phyloP scores from a whole-genome alignment of 495 filamentous ascomycete species.

The Aspergillus sparsus region DNA sequence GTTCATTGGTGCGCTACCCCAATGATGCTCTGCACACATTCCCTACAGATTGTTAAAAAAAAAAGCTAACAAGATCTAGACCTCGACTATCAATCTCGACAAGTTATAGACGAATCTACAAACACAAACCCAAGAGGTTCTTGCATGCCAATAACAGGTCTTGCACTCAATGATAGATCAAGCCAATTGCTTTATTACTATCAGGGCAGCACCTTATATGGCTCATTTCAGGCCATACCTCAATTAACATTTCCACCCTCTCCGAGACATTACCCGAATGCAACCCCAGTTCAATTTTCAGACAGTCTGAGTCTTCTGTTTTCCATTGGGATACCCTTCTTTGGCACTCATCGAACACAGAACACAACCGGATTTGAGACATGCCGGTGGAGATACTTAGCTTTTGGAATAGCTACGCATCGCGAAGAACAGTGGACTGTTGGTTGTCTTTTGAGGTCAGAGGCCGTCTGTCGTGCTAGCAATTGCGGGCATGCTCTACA shows the following conservation, averaged over 20 bases:
- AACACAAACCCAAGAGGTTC: not conserved
- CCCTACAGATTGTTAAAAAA: not conserved
- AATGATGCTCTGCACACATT: not conserved
- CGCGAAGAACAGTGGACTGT: slow-evolving; percentile 43
- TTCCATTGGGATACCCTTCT: slow-evolving; percentile 47
- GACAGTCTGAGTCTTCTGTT: slow-evolving; percentile 35
- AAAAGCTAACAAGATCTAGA: slow-evolving; percentile 19
- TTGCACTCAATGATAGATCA: slow-evolving; percentile 42
- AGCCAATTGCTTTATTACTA: slow-evolving; percentile 41
- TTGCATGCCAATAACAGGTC: slow-evolving; percentile 30
- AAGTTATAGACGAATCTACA: slow-evolving; percentile 13
- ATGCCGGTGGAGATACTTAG: slow-evolving; percentile 47
- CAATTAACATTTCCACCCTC: slow-evolving; percentile 10
- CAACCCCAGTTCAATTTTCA: slow-evolving; percentile 32
- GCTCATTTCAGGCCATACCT: slow-evolving; percentile 32
- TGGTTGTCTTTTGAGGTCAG: slow-evolving; percentile 42
- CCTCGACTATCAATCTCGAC: slow-evolving; percentile 21
- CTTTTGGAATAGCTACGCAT: slow-evolving; percentile 44
- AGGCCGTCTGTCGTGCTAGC: slow-evolving; percentile 23
- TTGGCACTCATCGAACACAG: slow-evolving; percentile 33
- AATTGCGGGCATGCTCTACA: slow-evolving; percentile 43
- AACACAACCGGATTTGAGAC: slow-evolving; percentile 10
- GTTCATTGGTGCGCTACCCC: slow-evolving; percentile 22
- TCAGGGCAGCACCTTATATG: slow-evolving; percentile 32
- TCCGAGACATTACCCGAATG: slow-evolving; percentile 32